These are phyloP conservation scores for Aspergillus eucalypticola DNA, from an alignment of 2,329 filamentous ascomycete genomes.

Conservation along the genomic window DNA sequence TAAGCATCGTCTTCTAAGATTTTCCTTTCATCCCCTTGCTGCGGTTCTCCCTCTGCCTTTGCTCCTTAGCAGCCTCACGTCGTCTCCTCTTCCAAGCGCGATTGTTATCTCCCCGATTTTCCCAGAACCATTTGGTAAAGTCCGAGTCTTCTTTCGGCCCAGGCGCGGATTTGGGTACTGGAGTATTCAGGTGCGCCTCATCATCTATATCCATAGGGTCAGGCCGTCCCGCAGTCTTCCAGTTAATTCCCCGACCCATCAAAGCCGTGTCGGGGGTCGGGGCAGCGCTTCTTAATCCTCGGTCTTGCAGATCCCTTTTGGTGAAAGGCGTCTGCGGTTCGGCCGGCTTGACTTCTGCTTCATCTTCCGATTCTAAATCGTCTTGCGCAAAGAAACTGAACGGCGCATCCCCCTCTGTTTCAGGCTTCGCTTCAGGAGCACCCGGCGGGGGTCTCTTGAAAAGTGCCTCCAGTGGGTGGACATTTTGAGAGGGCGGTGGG, in stretches of 20 bases:
- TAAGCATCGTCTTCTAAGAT: conserved; percentile 19
- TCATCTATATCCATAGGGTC: conserved; percentile 29
- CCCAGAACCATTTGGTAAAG: conserved; percentile 64
- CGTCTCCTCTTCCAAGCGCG: conserved; percentile 56
- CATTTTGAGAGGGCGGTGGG: conserved; percentile 33
- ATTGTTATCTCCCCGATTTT: conserved; percentile 53
- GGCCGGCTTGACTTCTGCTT: conserved; percentile 39
- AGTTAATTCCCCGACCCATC: conserved; percentile 50
- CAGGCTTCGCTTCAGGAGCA: conserved; percentile 37
- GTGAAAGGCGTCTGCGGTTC: conserved; percentile 80
- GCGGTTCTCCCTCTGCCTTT: conserved; percentile 61
- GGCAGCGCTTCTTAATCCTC: conserved; percentile 74
- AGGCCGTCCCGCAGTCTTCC: conserved; percentile 21
- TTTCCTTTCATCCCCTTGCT: conserved; percentile 48
- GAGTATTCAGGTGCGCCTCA: conserved; percentile 26
- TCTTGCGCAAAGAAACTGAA: conserved; percentile 79
- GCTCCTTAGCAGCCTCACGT: conserved; percentile 61
- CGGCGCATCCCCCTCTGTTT: conserved; percentile 51
- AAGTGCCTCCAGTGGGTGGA: conserved; percentile 88
- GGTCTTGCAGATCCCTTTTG: conserved; percentile 70
- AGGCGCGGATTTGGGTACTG: conserved; percentile 23
- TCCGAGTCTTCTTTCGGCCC: conserved; percentile 51
- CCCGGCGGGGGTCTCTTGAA: conserved; percentile 71
- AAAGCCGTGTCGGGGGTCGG: conserved; percentile 93
- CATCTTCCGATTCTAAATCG: conserved; percentile 52